A percentile compares a stretch with the other conserved stretches of the same genome.
Evolutionary conservation across 164 flowering plant genomes (phyloP).

Genomic region (Nymphaea thermarum): DNA sequence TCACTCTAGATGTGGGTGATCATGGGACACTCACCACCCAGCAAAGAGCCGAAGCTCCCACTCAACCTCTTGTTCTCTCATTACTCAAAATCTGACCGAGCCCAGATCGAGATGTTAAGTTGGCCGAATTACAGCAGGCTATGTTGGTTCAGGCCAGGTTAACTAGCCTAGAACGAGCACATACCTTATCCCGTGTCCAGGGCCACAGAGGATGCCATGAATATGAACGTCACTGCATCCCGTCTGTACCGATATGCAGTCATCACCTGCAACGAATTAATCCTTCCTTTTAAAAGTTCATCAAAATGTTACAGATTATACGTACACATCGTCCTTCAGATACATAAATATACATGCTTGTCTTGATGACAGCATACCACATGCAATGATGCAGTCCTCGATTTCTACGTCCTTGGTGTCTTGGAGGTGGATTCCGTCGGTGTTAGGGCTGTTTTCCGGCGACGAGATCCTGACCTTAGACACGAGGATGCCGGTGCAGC

Average conservation of each 20-base stretch:
- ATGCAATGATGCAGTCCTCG: constrained; percentile 44
- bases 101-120: no score
- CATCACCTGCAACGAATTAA: constrained; percentile 51
- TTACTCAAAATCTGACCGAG: no score
- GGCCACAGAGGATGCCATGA: constrained; percentile 70
- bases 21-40: no score
- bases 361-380: constrained; percentile 24
- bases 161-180: not conserved
- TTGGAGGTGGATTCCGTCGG: constrained; percentile 87
- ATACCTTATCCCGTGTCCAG: constrained; percentile 92
- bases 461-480: constrained; percentile 58
- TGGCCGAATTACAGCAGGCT: no score
- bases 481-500: constrained; percentile 32
- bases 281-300: no score
- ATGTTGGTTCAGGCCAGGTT: no score
- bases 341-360: no score
- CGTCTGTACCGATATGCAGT: constrained; percentile 85
- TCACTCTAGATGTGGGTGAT: no score
- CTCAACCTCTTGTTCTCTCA: no score
- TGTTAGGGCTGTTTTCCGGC: constrained; percentile 74
- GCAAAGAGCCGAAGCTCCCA: no score
- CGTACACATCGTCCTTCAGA: no score
- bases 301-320: not conserved
- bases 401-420: constrained; percentile 62
- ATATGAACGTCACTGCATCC: constrained; percentile 61